Evolutionary conservation across 768 basidiomycete species (phyloP).

Genomic region (Suillus alpinus): DNA sequence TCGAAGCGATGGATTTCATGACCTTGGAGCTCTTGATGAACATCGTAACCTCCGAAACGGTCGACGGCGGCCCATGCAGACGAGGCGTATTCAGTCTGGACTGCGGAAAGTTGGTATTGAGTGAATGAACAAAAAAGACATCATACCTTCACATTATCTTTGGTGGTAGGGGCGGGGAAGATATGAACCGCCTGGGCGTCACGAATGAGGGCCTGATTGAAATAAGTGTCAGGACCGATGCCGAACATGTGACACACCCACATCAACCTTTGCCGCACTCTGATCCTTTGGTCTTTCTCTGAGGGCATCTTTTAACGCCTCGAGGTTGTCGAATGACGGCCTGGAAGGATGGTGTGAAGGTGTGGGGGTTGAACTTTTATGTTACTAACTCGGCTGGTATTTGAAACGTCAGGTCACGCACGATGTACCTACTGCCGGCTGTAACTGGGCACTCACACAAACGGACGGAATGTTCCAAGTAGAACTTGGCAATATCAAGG

Average conservation of each 20-base stretch:
- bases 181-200: background rate
- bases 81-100: too few relatives aligned
- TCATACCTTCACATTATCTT: background rate
- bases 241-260: background rate
- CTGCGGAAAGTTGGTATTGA: background rate
- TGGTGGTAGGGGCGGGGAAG: too few relatives aligned
- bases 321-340: too few relatives aligned
- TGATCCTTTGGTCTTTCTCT: background rate
- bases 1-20: background rate
- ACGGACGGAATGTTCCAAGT: background rate
- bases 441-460: background rate
- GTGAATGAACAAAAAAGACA: background rate
- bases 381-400: too few relatives aligned
- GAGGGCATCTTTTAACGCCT: background rate
- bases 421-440: too few relatives aligned
- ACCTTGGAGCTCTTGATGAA: too few relatives aligned
- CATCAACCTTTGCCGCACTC: background rate
- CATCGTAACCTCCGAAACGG: too few relatives aligned
- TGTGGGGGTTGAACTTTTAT: too few relatives aligned
- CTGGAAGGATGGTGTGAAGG: background rate
- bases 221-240: background rate
- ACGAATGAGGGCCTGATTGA: background rate
- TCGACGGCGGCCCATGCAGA: background rate
- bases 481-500: too few relatives aligned
- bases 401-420: background rate